These are phyloP conservation scores for Triticum timopheevii DNA, from an alignment of 176 grass and related monocot genomes.

Conservation along the genomic window DNA sequence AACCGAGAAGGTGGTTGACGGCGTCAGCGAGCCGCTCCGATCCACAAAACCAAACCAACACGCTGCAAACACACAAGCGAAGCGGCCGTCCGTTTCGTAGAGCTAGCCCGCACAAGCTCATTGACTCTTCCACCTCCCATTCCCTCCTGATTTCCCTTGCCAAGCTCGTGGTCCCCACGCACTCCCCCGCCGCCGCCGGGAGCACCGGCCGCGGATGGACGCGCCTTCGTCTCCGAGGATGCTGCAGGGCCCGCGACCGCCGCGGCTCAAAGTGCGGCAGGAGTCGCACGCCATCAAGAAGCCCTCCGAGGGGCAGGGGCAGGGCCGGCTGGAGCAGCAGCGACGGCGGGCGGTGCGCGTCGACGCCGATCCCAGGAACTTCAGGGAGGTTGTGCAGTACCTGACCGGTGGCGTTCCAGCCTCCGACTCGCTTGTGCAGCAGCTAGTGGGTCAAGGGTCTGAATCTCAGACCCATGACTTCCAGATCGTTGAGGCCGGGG, in stretches of 20 bases:
- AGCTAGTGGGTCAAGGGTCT: no score
- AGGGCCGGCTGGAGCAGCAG: neutral
- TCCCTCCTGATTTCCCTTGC: no score
- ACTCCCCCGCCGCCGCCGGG: no score
- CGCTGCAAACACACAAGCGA: no score
- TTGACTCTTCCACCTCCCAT: no score
- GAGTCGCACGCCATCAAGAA: slow-evolving; percentile 37
- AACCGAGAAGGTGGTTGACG: no score
- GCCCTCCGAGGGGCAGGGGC: slow-evolving; percentile 28
- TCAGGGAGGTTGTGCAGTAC: slow-evolving; percentile 84
- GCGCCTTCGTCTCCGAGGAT: slow-evolving; percentile 22
- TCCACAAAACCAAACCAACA: no score
- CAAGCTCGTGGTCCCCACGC: no score
- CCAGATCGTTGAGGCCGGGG: neutral
- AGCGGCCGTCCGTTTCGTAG: no score
- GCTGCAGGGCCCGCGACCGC: slow-evolving; percentile 68
- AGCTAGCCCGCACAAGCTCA: no score
- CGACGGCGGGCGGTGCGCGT: neutral
- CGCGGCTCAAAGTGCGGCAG: slow-evolving; percentile 54
- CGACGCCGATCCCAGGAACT: slow-evolving; percentile 62
- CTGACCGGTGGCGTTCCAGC: slow-evolving; percentile 53
- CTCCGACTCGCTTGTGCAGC: neutral
- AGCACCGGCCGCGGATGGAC: slow-evolving; percentile 22
- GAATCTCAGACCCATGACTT: neutral
- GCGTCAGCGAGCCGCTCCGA: no score